These are phyloP conservation scores for Diaporthe helianthi DNA, from an alignment of 2,329 filamentous ascomycete genomes.

Conservation along the genomic window DNA sequence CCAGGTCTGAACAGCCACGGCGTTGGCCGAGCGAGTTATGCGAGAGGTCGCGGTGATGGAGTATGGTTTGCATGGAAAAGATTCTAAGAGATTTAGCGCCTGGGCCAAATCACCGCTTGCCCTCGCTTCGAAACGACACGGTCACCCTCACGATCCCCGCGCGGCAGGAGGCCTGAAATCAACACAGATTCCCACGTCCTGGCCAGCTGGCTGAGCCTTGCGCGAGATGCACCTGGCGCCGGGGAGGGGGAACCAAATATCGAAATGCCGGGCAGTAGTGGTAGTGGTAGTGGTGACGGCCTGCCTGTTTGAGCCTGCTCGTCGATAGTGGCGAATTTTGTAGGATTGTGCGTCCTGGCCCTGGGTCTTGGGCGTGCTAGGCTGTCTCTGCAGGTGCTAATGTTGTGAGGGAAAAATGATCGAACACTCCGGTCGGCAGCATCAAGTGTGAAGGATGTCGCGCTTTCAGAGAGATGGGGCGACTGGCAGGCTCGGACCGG, in stretches of 20 bases:
- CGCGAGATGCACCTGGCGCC: background rate
- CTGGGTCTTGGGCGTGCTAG: background rate
- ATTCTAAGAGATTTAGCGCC: slow-evolving; percentile 37
- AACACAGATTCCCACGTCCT: slow-evolving; percentile 8
- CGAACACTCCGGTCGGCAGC: slow-evolving; percentile 7
- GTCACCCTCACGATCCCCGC: slow-evolving; percentile 18
- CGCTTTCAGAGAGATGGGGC: slow-evolving; percentile 10
- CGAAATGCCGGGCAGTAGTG: background rate
- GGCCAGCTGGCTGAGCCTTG: background rate
- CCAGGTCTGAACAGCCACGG: slow-evolving; percentile 63
- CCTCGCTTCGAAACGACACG: slow-evolving; percentile 36
- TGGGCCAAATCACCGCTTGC: slow-evolving; percentile 40
- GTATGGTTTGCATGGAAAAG: slow-evolving; percentile 63
- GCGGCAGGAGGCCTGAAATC: slow-evolving; percentile 35
- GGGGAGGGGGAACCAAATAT: background rate
- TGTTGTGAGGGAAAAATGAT: slow-evolving; percentile 6
- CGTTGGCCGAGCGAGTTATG: slow-evolving; percentile 62
- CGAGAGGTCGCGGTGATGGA: slow-evolving; percentile 51
- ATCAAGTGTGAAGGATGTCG: slow-evolving; percentile 19
- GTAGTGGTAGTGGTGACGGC: background rate
- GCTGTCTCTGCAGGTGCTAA: slow-evolving; percentile 23
- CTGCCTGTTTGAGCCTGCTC: slow-evolving; percentile 14
- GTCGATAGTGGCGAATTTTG: slow-evolving; percentile 25
- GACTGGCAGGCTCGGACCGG: slow-evolving; percentile 21
- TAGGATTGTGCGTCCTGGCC: background rate